Percentiles rank a stretch among this genome's conserved stretches.
Conservation (phyloP, 1,284 basidiomycete species). For the Rhodotorula sp. region DNA sequence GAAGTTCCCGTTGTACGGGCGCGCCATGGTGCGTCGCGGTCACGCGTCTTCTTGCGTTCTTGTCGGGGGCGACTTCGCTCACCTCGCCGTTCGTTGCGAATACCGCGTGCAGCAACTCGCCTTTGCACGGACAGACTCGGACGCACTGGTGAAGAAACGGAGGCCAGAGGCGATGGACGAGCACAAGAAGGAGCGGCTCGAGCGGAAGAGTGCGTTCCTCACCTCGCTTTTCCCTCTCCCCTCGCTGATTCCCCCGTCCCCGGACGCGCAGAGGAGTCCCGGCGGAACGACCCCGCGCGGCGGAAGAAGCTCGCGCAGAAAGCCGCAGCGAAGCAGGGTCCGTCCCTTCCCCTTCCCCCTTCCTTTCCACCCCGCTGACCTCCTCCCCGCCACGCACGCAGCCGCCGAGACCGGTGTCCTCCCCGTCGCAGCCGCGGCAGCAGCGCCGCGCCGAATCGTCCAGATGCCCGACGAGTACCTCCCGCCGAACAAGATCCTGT, state of each 20-base stretch:
- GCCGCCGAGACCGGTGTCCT: slow-evolving; percentile 64
- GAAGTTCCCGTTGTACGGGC: slow-evolving; percentile 93
- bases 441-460: slow-evolving; percentile 57
- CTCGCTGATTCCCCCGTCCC: background rate
- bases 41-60: background rate
- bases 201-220: slow-evolving; percentile 73
- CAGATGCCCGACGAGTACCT: slow-evolving; percentile 99
- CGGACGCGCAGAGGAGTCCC: slow-evolving; percentile 66
- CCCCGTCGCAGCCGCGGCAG: slow-evolving; percentile 21
- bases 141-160: slow-evolving; percentile 80
- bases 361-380: background rate
- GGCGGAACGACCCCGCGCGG: slow-evolving; percentile 83
- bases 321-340: slow-evolving; percentile 59
- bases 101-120: slow-evolving; percentile 72
- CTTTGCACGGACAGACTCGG: slow-evolving; percentile 84
- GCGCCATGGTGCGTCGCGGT: slow-evolving; percentile 74
- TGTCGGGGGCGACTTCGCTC: background rate
- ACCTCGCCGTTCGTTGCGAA: background rate
- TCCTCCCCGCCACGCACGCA: slow-evolving; percentile 45
- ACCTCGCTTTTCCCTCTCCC: background rate
- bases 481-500: slow-evolving; percentile 98
- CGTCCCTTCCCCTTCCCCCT: background rate
- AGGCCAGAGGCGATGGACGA: slow-evolving; percentile 64
- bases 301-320: slow-evolving; percentile 77
- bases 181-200: slow-evolving; percentile 71